These are phyloP conservation scores for Trichoderma endophyticum DNA, from an alignment of 2,329 filamentous ascomycete genomes.

Conservation along the genomic window DNA sequence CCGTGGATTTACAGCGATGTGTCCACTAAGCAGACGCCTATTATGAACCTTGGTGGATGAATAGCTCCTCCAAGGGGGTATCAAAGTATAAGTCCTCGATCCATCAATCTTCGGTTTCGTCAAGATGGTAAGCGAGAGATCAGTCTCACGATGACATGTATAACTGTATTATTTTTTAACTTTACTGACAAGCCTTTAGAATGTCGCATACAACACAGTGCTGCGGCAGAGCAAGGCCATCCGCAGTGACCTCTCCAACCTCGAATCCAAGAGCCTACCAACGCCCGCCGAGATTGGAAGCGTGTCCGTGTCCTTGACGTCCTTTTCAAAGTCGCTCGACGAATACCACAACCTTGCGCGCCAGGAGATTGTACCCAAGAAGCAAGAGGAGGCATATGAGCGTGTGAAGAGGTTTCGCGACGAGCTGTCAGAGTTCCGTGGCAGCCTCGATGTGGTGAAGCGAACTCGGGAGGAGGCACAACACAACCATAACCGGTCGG, in stretches of 20 bases:
- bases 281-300: slow-evolving; percentile 59
- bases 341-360: slow-evolving; percentile 84
- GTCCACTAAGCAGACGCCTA: slow-evolving; percentile 24
- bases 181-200: slow-evolving; percentile 46
- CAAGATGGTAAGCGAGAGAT: slow-evolving; percentile 2
- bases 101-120: background rate
- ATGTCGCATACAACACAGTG: slow-evolving; percentile 80
- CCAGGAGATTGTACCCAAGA: slow-evolving; percentile 84
- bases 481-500: slow-evolving; percentile 64
- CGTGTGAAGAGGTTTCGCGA: slow-evolving; percentile 79
- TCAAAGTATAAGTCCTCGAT: background rate
- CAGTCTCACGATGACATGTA: background rate
- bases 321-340: slow-evolving; percentile 86
- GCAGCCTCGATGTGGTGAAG: slow-evolving; percentile 75
- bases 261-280: slow-evolving; percentile 62
- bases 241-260: slow-evolving; percentile 69
- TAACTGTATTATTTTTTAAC: background rate
- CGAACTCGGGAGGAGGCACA: slow-evolving; percentile 71
- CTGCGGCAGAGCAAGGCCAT: slow-evolving; percentile 80
- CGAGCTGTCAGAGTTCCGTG: slow-evolving; percentile 76
- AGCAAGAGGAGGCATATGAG: slow-evolving; percentile 86
- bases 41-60: background rate
- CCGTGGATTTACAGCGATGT: slow-evolving; percentile 15
- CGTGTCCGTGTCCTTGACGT: slow-evolving; percentile 71
- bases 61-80: slow-evolving; percentile 9